Evolutionary conservation across 1,284 basidiomycete species (phyloP).

Genomic region (Agaricales sp.): DNA sequence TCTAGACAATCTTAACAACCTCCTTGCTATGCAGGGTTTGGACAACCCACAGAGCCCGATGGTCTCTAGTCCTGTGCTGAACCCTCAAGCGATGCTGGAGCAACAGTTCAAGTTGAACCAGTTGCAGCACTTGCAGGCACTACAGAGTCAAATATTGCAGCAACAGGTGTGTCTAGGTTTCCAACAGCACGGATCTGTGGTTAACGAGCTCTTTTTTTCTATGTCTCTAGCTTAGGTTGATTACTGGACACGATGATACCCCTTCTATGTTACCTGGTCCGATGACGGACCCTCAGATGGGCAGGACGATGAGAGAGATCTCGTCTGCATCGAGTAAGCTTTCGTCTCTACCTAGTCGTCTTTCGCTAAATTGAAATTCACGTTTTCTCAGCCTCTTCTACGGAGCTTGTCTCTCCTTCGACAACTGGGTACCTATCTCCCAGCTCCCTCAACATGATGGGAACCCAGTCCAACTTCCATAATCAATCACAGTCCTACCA

Average conservation of each 20-base stretch:
- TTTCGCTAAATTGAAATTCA: neutral
- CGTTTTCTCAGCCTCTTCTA: slow-evolving; percentile 25
- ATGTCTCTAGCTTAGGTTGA: slow-evolving; percentile 52
- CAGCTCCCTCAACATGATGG: neutral
- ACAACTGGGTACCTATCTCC: neutral
- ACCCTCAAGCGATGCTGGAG: slow-evolving; percentile 36
- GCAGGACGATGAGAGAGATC: slow-evolving; percentile 22
- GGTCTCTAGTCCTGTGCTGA: slow-evolving; percentile 12
- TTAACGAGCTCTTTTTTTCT: slow-evolving; percentile 9
- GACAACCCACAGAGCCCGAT: slow-evolving; percentile 5
- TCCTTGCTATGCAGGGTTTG: slow-evolving; percentile 13
- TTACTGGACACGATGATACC: slow-evolving; percentile 47
- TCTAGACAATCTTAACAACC: neutral
- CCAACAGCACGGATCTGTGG: no score
- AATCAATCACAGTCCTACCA: slow-evolving; percentile 42
- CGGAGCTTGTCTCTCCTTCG: slow-evolving; percentile 6
- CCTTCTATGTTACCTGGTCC: slow-evolving; percentile 23
- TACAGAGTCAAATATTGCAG: slow-evolving; percentile 76
- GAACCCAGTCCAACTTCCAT: slow-evolving; percentile 49
- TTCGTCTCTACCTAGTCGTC: neutral
- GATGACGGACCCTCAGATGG: slow-evolving; percentile 25
- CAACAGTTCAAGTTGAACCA: slow-evolving; percentile 64
- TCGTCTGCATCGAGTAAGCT: slow-evolving; percentile 3
- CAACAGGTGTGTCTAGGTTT: slow-evolving; percentile 54
- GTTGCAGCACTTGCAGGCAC: slow-evolving; percentile 65